phyloP scores from a whole-genome alignment of 2,329 filamentous ascomycete species.

The Westerdykella aurantiaca region DNA sequence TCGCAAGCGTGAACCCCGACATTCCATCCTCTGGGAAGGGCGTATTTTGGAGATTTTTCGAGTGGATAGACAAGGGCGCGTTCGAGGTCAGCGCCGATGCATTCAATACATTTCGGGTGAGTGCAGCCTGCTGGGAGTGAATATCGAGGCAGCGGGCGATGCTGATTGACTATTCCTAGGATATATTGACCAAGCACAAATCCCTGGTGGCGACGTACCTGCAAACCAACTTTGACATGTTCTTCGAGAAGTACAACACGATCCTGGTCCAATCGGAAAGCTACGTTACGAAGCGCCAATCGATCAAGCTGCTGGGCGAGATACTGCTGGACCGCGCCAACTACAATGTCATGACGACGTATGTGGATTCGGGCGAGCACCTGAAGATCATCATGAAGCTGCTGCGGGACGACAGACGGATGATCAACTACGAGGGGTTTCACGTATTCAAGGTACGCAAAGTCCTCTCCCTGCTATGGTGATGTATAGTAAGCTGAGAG shows the following conservation, averaged over 20 bases:
- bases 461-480: background rate
- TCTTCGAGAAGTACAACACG: slow-evolving; percentile 87
- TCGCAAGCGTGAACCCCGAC: slow-evolving; percentile 71
- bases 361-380: slow-evolving; percentile 91
- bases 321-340: slow-evolving; percentile 91
- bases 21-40: slow-evolving; percentile 70
- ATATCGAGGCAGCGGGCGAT: slow-evolving; percentile 8
- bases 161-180: slow-evolving; percentile 47
- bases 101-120: slow-evolving; percentile 91
- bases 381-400: slow-evolving; percentile 98
- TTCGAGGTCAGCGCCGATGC: slow-evolving; percentile 97
- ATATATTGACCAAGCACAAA: slow-evolving; percentile 92
- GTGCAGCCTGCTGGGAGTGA: background rate
- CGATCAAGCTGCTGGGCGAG: slow-evolving; percentile 93
- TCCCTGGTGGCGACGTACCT: slow-evolving; percentile 83
- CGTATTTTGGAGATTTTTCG: slow-evolving; percentile 94
- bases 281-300: slow-evolving; percentile 97
- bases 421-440: slow-evolving; percentile 99
- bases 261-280: slow-evolving; percentile 84
- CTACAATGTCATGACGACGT: slow-evolving; percentile 96
- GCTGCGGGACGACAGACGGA: slow-evolving; percentile 88
- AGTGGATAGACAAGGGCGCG: slow-evolving; percentile 92
- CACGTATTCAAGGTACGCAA: slow-evolving; percentile 84
- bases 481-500: slow-evolving; percentile 7
- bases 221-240: slow-evolving; percentile 81